phyloP scores from a whole-genome alignment of 139 green algal species.

The Limnomonas spitsbergensis region DNA sequence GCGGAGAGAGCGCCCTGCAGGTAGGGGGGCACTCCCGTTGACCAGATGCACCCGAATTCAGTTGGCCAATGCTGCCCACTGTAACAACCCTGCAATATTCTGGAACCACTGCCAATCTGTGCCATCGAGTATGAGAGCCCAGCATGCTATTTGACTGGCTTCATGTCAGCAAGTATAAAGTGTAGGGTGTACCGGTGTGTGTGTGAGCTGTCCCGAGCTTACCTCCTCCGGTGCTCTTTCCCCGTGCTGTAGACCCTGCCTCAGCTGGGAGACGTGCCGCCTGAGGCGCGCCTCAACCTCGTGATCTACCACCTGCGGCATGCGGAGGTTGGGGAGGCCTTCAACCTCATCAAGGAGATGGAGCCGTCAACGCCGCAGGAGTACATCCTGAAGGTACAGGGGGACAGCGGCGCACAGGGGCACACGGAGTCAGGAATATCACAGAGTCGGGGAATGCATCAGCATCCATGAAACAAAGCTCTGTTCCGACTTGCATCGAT shows the following conservation, averaged over 20 bases:
- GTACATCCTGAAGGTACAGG: constrained; percentile 75
- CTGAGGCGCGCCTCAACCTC: constrained; percentile 80
- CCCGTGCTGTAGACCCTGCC: constrained; percentile 60
- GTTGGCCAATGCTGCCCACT: no score
- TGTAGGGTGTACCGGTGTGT: no score
- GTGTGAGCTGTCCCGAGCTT: no score
- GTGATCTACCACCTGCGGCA: constrained; percentile 74
- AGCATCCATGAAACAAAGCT: no score
- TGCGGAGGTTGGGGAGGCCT: constrained; percentile 60
- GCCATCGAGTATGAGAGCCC: background rate
- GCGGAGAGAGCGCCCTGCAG: constrained; percentile 66
- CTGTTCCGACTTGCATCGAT: no score
- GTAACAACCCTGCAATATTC: no score
- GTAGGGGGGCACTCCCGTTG: constrained; percentile 34
- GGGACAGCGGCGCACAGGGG: background rate
- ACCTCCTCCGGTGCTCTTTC: background rate
- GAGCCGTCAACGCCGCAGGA: constrained; percentile 72
- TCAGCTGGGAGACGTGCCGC: constrained; percentile 56
- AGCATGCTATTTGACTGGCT: no score
- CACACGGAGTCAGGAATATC: no score
- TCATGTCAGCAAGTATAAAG: no score
- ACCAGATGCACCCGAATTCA: no score
- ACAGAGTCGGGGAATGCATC: no score
- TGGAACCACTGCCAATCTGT: background rate
- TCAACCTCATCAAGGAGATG: constrained; percentile 70